Evolutionary conservation across 768 basidiomycete species (phyloP).

Genomic region (Rhodotorula paludigena): DNA sequence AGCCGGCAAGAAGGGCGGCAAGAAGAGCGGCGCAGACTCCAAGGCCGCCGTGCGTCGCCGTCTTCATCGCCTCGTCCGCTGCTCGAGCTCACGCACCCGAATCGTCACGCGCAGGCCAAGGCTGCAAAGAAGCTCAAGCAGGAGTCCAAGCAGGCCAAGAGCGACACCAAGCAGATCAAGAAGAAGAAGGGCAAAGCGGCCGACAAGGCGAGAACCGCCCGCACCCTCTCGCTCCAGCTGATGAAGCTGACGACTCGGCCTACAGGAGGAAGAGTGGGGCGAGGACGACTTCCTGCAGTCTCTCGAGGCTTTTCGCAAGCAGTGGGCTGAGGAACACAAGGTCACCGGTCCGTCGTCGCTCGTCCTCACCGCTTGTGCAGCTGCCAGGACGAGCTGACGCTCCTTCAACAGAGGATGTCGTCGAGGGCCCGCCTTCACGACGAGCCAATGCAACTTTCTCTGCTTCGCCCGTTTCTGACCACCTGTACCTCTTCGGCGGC

Average conservation of each 20-base stretch:
- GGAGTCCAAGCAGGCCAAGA: constrained; percentile 50
- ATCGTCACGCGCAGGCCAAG: constrained; percentile 45
- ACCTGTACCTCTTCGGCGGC: constrained; percentile 63
- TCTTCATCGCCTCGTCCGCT: background rate
- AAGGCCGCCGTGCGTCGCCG: constrained; percentile 4
- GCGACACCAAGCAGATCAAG: constrained; percentile 59
- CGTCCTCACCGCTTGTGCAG: background rate
- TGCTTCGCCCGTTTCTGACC: constrained; percentile 64
- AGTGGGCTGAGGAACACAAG: constrained; percentile 67
- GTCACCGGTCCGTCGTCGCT: constrained; percentile 21
- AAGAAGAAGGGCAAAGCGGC: constrained; percentile 39
- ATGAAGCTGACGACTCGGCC: no score
- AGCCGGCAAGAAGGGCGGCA: background rate
- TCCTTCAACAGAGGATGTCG: constrained; percentile 71
- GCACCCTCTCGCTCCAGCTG: no score
- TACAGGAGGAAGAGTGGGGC: constrained; percentile 50
- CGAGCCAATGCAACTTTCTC: constrained; percentile 79
- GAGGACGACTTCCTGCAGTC: constrained; percentile 71
- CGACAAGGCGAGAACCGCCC: background rate
- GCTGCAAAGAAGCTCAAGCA: constrained; percentile 60
- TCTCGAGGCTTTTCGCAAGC: constrained; percentile 61
- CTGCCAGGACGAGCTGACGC: constrained; percentile 46
- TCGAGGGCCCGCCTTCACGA: constrained; percentile 72
- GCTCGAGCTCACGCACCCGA: background rate
- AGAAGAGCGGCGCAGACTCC: constrained; percentile 3